These are phyloP conservation scores for Thalassiosira hispida DNA, from an alignment of 352 stramenopile species.

Conservation along the genomic window DNA sequence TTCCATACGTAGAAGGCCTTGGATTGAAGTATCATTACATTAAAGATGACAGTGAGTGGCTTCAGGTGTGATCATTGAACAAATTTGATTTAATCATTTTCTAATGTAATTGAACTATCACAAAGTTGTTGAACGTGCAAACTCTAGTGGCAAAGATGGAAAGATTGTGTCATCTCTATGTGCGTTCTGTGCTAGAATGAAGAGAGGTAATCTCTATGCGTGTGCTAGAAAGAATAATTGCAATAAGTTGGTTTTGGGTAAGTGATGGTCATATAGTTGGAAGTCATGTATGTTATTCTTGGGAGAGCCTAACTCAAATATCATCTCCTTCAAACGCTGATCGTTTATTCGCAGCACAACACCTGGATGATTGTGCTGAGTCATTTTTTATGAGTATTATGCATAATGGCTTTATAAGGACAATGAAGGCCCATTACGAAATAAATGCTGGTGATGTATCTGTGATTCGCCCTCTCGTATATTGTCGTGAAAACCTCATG, in stretches of 20 bases:
- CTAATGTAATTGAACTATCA: neutral
- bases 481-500: slow-evolving; percentile 93
- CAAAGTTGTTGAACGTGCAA: slow-evolving; percentile 83
- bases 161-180: slow-evolving; percentile 91
- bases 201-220: slow-evolving; percentile 96
- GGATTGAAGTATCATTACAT: slow-evolving; percentile 96
- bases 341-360: slow-evolving; percentile 87
- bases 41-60: slow-evolving; percentile 87
- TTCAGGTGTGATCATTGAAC: neutral
- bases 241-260: slow-evolving; percentile 88
- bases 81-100: slow-evolving; percentile 49
- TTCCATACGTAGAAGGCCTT: slow-evolving; percentile 94
- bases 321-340: neutral
- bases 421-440: slow-evolving; percentile 99
- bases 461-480: slow-evolving; percentile 95
- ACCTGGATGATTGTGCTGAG: slow-evolving; percentile 97
- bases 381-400: slow-evolving; percentile 98
- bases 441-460: slow-evolving; percentile 94
- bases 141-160: slow-evolving; percentile 80
- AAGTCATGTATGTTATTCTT: slow-evolving; percentile 6
- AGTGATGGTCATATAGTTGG: slow-evolving; percentile 13
- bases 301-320: neutral
- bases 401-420: slow-evolving; percentile 97
- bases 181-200: slow-evolving; percentile 96
- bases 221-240: slow-evolving; percentile 92